Conservation (phyloP, 108 stramenopile species). For the Nitzschia sp. region DNA sequence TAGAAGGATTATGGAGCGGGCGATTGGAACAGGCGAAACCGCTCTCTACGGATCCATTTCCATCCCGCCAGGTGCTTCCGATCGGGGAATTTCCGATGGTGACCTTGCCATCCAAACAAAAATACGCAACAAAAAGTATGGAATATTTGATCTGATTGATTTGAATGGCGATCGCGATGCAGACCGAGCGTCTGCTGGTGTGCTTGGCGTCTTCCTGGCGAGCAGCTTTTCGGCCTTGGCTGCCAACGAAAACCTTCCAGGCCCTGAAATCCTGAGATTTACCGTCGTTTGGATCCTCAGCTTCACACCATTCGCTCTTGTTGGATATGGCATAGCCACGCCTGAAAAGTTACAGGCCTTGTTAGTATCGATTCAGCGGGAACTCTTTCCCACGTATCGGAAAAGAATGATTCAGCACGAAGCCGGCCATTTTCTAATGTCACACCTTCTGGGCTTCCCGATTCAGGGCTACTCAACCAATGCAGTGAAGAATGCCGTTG, state of each 20-base stretch:
- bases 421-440: constrained; percentile 84
- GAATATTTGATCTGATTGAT: constrained; percentile 76
- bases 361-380: constrained; percentile 68
- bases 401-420: constrained; percentile 86
- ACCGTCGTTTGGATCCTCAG: constrained; percentile 70
- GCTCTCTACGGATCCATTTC: constrained; percentile 56
- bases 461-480: constrained; percentile 66
- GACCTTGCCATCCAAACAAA: constrained; percentile 83
- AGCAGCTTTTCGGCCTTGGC: constrained; percentile 59
- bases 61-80: constrained; percentile 67
- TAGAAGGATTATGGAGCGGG: constrained; percentile 41
- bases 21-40: constrained; percentile 20
- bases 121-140: constrained; percentile 74
- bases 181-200: constrained; percentile 67
- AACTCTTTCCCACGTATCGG: constrained; percentile 74
- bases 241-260: constrained; percentile 60
- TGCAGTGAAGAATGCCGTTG: constrained; percentile 87
- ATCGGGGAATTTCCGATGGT: constrained; percentile 73
- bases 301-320: constrained; percentile 75
- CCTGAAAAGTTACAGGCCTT: constrained; percentile 61
- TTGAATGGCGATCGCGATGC: constrained; percentile 82
- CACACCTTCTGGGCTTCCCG: constrained; percentile 75
- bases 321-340: constrained; percentile 80
- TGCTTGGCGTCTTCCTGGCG: constrained; percentile 59
- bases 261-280: constrained; percentile 83